Conservation (phyloP, 495 filamentous ascomycete species). For the Acidomyces sp. region DNA sequence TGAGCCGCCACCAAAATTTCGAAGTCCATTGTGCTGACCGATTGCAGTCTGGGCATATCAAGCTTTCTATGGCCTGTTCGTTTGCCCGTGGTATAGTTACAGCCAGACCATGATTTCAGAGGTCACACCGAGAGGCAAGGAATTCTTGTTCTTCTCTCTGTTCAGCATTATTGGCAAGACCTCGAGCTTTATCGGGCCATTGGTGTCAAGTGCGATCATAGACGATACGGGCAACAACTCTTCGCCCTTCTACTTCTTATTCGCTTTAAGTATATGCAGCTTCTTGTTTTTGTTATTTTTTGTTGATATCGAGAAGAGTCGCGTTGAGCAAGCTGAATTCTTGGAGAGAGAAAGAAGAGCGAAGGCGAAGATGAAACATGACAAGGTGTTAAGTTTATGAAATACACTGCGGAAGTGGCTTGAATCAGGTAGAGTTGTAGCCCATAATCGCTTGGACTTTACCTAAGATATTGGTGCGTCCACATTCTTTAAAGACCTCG, state of each 20-base stretch:
- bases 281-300: slow-evolving; percentile 37
- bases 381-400: too few species aligned
- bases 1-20: background rate
- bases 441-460: too few species aligned
- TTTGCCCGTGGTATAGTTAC: slow-evolving; percentile 59
- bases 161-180: slow-evolving; percentile 57
- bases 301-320: slow-evolving; percentile 47
- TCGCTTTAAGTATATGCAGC: slow-evolving; percentile 43
- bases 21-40: background rate
- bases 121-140: slow-evolving; percentile 50
- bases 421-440: too few species aligned
- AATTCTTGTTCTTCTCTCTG: slow-evolving; percentile 54
- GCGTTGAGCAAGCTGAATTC: slow-evolving; percentile 42
- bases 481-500: too few species aligned
- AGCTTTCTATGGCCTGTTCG: slow-evolving; percentile 49
- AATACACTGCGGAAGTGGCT: too few species aligned
- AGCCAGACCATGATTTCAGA: slow-evolving; percentile 56
- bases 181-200: slow-evolving; percentile 47
- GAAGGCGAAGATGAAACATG: slow-evolving; percentile 15
- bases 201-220: slow-evolving; percentile 54
- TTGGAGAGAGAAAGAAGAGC: slow-evolving; percentile 32
- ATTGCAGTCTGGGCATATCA: slow-evolving; percentile 35
- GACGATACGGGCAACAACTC: slow-evolving; percentile 41
- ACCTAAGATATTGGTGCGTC: too few species aligned
- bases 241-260: slow-evolving; percentile 53